A percentile compares a stretch with the other conserved stretches of the same genome.
These are phyloP conservation scores for Hortiboletus rubellus DNA, from an alignment of 1,284 basidiomycete species.

Conservation along the genomic window DNA sequence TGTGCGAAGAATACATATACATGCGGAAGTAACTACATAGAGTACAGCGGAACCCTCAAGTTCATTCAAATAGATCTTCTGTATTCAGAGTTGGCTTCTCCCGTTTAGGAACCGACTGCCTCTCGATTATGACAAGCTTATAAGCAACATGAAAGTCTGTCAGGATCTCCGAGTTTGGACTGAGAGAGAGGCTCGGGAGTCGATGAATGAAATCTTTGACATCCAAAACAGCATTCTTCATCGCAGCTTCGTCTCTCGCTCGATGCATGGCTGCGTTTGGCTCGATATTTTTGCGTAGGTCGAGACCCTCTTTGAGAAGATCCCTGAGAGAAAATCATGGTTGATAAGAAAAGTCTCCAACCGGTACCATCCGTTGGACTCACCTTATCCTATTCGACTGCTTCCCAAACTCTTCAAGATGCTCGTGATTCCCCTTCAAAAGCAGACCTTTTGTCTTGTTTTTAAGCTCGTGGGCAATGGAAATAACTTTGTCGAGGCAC, in stretches of 20 bases:
- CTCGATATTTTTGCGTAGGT: slow-evolving; percentile 29
- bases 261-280: slow-evolving; percentile 31
- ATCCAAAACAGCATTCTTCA: slow-evolving; percentile 29
- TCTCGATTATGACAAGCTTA: slow-evolving; percentile 33
- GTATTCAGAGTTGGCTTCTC: slow-evolving; percentile 29
- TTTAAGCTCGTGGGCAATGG: slow-evolving; percentile 34
- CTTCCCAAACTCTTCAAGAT: slow-evolving; percentile 38
- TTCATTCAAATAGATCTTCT: slow-evolving; percentile 30
- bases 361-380: slow-evolving; percentile 5
- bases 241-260: slow-evolving; percentile 10
- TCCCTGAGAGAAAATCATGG: slow-evolving; percentile 14
- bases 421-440: slow-evolving; percentile 29
- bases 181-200: slow-evolving; percentile 11
- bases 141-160: slow-evolving; percentile 33
- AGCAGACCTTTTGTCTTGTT: slow-evolving; percentile 37
- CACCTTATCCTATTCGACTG: slow-evolving; percentile 35
- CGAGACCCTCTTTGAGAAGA: slow-evolving; percentile 21
- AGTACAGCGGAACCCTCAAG: not conserved
- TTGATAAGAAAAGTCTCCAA: not conserved
- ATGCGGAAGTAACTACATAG: not conserved
- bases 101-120: slow-evolving; percentile 10
- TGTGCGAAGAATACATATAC: not conserved
- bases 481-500: slow-evolving; percentile 42
- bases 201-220: slow-evolving; percentile 28
- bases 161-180: slow-evolving; percentile 26